These are phyloP conservation scores for Fusarium lateritium DNA, from an alignment of 2,329 filamentous ascomycete species.

Conservation along the genomic window DNA sequence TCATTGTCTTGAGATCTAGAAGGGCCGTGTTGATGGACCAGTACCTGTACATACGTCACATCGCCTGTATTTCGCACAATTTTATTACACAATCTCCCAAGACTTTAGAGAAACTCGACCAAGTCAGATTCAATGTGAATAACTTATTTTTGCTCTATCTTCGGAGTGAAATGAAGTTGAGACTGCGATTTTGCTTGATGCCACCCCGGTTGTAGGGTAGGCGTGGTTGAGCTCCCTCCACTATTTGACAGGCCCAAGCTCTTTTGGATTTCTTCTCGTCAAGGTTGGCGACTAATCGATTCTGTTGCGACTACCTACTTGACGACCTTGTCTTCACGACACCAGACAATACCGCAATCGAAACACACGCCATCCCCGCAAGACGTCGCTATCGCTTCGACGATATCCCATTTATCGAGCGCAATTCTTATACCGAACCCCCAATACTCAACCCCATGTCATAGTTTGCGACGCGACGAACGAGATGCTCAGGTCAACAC, in stretches of 20 bases:
- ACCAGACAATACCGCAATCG: neutral
- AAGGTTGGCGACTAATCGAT: conserved; percentile 1
- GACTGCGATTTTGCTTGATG: neutral
- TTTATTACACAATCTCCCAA: no score
- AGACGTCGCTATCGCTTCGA: neutral
- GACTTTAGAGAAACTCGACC: no score
- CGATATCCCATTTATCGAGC: neutral
- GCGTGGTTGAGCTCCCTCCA: neutral
- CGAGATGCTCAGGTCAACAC: conserved; percentile 82
- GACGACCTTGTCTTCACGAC: neutral
- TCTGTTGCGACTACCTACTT: conserved; percentile 3
- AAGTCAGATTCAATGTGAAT: no score
- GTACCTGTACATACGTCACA: no score
- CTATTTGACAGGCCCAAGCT: conserved; percentile 33
- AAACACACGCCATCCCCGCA: neutral
- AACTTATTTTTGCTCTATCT: neutral
- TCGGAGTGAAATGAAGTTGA: neutral
- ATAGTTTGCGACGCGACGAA: conserved; percentile 27
- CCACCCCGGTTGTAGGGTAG: conserved; percentile 24
- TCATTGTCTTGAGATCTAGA: no score
- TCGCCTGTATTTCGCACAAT: no score
- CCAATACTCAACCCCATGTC: conserved; percentile 19
- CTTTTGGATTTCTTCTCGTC: conserved; percentile 16
- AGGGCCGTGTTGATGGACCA: no score
- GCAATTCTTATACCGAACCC: no score